Percentiles rank a stretch among this genome's conserved stretches.
phyloP scores from a whole-genome alignment of 805 yeast genomes.

The Wickerhamomyces rabaulensis region DNA sequence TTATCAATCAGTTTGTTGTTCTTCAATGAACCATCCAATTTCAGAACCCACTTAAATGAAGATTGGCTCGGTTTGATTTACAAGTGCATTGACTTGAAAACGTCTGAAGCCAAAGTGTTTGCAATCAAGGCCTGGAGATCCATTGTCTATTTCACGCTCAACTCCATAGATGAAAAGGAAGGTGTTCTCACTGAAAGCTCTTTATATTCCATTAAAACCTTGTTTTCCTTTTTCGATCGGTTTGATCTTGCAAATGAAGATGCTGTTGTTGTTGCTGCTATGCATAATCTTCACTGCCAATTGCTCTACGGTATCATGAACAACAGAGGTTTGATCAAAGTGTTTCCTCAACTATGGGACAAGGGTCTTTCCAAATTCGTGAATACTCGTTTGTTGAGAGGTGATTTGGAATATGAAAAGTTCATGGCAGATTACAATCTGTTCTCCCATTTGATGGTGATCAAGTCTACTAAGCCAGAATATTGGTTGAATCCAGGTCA shows the following conservation, averaged over 20 bases:
- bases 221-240: conserved; percentile 6
- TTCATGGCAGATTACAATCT: neutral
- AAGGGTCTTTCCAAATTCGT: neutral
- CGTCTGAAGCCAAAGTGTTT: conserved; percentile 3
- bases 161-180: conserved; percentile 1
- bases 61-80: conserved; percentile 3
- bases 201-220: neutral
- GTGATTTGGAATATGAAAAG: neutral
- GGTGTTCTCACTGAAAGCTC: neutral
- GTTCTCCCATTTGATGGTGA: neutral
- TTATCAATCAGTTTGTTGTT: conserved; percentile 14
- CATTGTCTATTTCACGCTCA: conserved; percentile 6
- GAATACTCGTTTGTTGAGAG: neutral
- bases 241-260: neutral
- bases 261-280: neutral
- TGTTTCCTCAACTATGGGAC: neutral
- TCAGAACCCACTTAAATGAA: neutral
- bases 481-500: neutral
- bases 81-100: neutral
- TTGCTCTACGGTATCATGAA: neutral
- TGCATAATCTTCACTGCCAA: neutral
- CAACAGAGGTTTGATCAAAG: neutral
- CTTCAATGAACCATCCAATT: conserved; percentile 8
- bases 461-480: neutral
- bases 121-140: conserved; percentile 15